Conservation (phyloP, 495 filamentous ascomycete species). For the Emericellopsis terricola region DNA sequence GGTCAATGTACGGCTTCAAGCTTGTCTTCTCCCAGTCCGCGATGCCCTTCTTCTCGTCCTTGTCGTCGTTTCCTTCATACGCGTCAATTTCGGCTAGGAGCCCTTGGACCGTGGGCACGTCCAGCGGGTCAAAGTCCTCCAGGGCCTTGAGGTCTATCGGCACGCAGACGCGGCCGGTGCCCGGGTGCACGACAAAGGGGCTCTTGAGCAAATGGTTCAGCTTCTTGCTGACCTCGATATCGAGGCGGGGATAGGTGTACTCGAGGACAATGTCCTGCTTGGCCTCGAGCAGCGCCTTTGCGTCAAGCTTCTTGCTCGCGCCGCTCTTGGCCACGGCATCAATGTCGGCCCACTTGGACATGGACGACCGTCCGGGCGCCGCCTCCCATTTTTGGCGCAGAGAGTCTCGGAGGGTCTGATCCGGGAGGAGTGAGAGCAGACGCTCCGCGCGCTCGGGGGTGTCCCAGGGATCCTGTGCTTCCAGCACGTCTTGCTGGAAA, state of each 20-base stretch:
- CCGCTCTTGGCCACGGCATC: slow-evolving; percentile 62
- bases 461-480: slow-evolving; percentile 73
- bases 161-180: slow-evolving; percentile 85
- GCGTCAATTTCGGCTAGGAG: slow-evolving; percentile 66
- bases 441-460: slow-evolving; percentile 45
- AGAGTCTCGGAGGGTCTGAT: slow-evolving; percentile 51
- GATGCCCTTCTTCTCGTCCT: slow-evolving; percentile 20
- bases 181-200: slow-evolving; percentile 91
- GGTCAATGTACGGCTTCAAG: slow-evolving; percentile 79
- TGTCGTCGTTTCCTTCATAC: slow-evolving; percentile 28
- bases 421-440: slow-evolving; percentile 63
- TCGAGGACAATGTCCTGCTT: slow-evolving; percentile 92
- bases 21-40: slow-evolving; percentile 96
- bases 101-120: slow-evolving; percentile 70
- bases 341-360: slow-evolving; percentile 84
- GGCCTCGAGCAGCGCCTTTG: slow-evolving; percentile 54
- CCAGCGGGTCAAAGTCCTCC: slow-evolving; percentile 72
- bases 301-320: slow-evolving; percentile 44
- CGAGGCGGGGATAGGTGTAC: slow-evolving; percentile 94
- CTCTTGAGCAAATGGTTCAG: slow-evolving; percentile 93
- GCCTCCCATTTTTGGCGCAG: slow-evolving; percentile 83
- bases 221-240: slow-evolving; percentile 92
- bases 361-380: slow-evolving; percentile 52
- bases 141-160: slow-evolving; percentile 58
- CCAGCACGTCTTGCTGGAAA: slow-evolving; percentile 66